Evolutionary conservation across 805 yeast genomes (phyloP).

Genomic region (Pichia kluyveri): DNA sequence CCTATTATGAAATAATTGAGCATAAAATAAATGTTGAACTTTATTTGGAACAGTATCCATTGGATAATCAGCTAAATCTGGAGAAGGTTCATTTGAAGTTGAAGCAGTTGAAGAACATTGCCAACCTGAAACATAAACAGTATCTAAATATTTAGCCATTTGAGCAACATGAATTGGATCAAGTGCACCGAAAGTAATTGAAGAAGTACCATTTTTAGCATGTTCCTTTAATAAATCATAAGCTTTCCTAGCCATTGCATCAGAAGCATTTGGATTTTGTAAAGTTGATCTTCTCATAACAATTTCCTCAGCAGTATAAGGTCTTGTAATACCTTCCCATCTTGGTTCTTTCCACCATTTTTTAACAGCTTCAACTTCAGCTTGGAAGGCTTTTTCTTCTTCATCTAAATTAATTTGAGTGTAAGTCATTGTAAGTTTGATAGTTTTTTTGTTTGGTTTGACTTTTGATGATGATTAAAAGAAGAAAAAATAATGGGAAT

Average conservation of each 20-base stretch:
- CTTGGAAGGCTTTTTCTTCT: constrained; percentile 57
- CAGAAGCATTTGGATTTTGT: constrained; percentile 67
- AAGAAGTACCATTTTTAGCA: constrained; percentile 59
- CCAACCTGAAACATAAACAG: constrained; percentile 96
- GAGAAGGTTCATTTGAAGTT: constrained; percentile 94
- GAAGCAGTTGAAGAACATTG: constrained; percentile 98
- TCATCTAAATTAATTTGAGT: constrained; percentile 47
- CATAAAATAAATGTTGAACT: constrained; percentile 94
- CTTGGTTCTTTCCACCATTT: constrained; percentile 94
- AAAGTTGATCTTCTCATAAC: constrained; percentile 82
- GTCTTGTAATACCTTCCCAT: constrained; percentile 82
- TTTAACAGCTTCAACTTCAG: constrained; percentile 64
- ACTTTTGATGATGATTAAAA: neutral
- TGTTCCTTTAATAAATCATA: constrained; percentile 64
- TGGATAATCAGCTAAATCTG: constrained; percentile 97
- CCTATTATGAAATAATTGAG: constrained; percentile 94
- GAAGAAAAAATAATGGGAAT: neutral
- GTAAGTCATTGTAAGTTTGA: constrained; percentile 39
- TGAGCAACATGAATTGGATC: constrained; percentile 94
- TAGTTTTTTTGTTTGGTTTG: neutral
- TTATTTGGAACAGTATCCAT: constrained; percentile 98
- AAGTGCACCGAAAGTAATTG: constrained; percentile 90
- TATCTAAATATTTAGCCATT: constrained; percentile 92
- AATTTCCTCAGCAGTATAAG: constrained; percentile 81
- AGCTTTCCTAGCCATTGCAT: constrained; percentile 74